Evolutionary conservation across 495 filamentous ascomycete species (phyloP).

Genomic region (Penicillium egyptiacum): DNA sequence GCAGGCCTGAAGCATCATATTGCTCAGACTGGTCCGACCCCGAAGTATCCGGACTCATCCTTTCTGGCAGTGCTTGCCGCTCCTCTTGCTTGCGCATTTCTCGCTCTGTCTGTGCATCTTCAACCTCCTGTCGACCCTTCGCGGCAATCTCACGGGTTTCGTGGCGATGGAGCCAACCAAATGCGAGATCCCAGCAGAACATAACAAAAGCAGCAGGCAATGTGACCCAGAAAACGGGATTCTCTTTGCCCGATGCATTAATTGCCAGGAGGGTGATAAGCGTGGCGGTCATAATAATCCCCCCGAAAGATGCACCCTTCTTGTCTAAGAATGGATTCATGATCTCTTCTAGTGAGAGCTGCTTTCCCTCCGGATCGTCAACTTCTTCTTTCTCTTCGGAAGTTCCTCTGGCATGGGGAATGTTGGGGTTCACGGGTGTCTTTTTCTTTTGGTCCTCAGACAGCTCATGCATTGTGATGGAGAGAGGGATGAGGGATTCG

Average conservation of each 20-base stretch:
- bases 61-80: not conserved
- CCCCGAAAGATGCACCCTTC: slow-evolving; percentile 58
- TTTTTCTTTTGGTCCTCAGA: slow-evolving; percentile 47
- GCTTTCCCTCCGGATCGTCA: slow-evolving; percentile 37
- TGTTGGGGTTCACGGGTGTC: slow-evolving; percentile 65
- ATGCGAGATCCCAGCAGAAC: slow-evolving; percentile 60
- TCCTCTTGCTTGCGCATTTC: slow-evolving; percentile 27
- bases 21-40: not conserved
- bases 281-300: slow-evolving; percentile 59
- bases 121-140: slow-evolving; percentile 52
- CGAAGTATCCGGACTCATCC: slow-evolving; percentile 2
- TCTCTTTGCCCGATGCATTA: slow-evolving; percentile 48
- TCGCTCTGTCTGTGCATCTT: slow-evolving; percentile 42
- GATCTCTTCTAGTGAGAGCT: slow-evolving; percentile 63
- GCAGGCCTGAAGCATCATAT: not conserved
- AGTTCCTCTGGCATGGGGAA: slow-evolving; percentile 57
- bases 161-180: slow-evolving; percentile 57
- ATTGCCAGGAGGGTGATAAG: slow-evolving; percentile 58
- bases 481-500: slow-evolving; percentile 58
- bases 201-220: slow-evolving; percentile 62
- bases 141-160: slow-evolving; percentile 60
- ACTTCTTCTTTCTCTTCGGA: slow-evolving; percentile 53
- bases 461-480: slow-evolving; percentile 65
- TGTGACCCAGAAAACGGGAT: slow-evolving; percentile 60
- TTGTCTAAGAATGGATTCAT: slow-evolving; percentile 71